Base-by-base conservation (phyloP, 257 asterid genomes). In the Solanum ossicruentum region DNA sequence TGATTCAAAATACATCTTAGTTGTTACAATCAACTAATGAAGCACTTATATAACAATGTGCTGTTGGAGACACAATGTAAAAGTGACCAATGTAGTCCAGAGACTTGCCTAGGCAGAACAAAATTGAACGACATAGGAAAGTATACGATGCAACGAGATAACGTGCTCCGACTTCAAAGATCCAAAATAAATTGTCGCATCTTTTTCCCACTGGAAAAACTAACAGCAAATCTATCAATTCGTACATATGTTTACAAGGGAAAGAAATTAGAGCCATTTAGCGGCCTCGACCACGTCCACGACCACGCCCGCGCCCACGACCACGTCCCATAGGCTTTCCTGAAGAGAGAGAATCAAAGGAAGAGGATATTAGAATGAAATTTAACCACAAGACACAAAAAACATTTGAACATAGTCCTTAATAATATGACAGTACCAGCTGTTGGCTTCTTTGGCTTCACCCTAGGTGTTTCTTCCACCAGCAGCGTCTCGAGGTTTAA, bases 231-330 rank as follows among this genome's bases (percentile, higher is more conserved):
- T 77, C 20, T 52, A 10, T 49, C 77, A 85, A 82, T 85, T 84
- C n/a, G 77, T 82, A 87, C 91, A 89, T 41, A 87, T 81, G 95
- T 87, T 86, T 87, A 88, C 92, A 89, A 57, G 84, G 54, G 86
- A 88, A 85, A 79, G 85, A 87, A 91, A 91, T 79, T 84, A 60
- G 28, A 80, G 84, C 49, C 80, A 71, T 71, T 87, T 93, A 95
- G 85, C 97, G 98, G 60, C 98, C 98, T 57, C 98, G 87, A 13
- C 98, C 98, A 73, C 98, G 95, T 1, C 97, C 98, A 45, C 97
- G 36, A 32, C 36, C 36, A 32, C 36, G 36, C 3, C 36, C 36
- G 36, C 36, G 97, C 5, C 98, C 98, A 60, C 98, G 98, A 0
- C 98, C 98, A 0, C 98, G 94, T 2, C 98, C 98, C 94, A 93